phyloP scores from a whole-genome alignment of 2,329 filamentous ascomycete species.

The Didymella pomorum region DNA sequence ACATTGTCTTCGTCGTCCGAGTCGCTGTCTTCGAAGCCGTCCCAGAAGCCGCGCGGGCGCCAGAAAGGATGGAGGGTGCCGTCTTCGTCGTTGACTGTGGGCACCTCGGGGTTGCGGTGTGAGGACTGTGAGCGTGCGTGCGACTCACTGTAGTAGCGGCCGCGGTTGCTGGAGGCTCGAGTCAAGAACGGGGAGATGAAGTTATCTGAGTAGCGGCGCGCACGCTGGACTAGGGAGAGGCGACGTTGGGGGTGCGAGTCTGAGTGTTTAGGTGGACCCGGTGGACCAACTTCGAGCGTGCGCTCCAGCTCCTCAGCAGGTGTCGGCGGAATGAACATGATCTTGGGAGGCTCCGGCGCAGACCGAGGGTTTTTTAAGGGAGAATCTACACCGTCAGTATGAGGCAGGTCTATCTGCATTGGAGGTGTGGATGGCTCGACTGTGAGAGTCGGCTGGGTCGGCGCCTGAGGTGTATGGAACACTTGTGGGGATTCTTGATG shows the following conservation, averaged over 20 bases:
- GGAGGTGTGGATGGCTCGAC: slow-evolving; percentile 50
- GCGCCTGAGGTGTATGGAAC: slow-evolving; percentile 16
- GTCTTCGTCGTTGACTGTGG: slow-evolving; percentile 50
- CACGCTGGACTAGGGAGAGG: slow-evolving; percentile 53
- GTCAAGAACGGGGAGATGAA: slow-evolving; percentile 54
- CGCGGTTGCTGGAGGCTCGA: slow-evolving; percentile 37
- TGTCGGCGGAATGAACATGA: slow-evolving; percentile 64
- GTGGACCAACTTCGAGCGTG: slow-evolving; percentile 47
- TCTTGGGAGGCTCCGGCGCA: slow-evolving; percentile 64
- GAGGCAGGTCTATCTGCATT: slow-evolving; percentile 38
- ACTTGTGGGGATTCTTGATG: slow-evolving; percentile 16
- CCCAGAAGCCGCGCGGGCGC: slow-evolving; percentile 70
- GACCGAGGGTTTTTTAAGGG: slow-evolving; percentile 66
- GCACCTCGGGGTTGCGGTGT: slow-evolving; percentile 34
- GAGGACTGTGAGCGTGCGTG: slow-evolving; percentile 23
- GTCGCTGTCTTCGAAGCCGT: slow-evolving; percentile 59
- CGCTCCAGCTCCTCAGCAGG: slow-evolving; percentile 58
- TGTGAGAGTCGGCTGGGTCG: slow-evolving; percentile 34
- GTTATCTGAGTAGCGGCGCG: slow-evolving; percentile 57
- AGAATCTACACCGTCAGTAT: slow-evolving; percentile 57
- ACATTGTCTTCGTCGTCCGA: slow-evolving; percentile 47
- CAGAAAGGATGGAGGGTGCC: slow-evolving; percentile 67
- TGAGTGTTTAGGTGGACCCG: slow-evolving; percentile 41
- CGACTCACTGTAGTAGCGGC: slow-evolving; percentile 35
- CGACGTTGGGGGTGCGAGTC: slow-evolving; percentile 49